These are phyloP conservation scores for Lactarius quietus DNA, from an alignment of 768 basidiomycete species.

Conservation along the genomic window DNA sequence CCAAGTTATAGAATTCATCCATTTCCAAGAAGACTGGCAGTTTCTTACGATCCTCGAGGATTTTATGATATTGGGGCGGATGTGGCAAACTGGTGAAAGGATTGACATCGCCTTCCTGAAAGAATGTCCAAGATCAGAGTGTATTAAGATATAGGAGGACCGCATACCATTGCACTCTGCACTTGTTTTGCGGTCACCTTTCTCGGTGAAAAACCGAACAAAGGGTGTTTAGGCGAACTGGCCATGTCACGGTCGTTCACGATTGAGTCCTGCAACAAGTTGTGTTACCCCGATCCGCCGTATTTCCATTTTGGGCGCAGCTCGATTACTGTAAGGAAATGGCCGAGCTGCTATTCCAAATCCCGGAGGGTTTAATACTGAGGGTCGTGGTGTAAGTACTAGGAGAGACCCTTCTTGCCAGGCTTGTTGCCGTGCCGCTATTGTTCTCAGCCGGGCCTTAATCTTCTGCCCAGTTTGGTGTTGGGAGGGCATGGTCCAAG, in stretches of 20 bases:
- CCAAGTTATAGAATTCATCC: constrained; percentile 88
- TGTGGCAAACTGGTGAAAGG: constrained; percentile 84
- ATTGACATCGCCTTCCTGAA: constrained; percentile 73
- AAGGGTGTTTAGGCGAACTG: constrained; percentile 30
- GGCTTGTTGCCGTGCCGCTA: too few relatives aligned
- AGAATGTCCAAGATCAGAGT: background rate
- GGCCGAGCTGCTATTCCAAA: too few relatives aligned
- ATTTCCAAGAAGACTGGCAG: constrained; percentile 90
- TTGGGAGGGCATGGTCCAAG: too few relatives aligned
- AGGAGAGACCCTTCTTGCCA: too few relatives aligned
- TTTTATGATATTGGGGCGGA: constrained; percentile 77
- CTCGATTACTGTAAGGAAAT: too few relatives aligned
- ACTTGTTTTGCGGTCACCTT: constrained; percentile 41
- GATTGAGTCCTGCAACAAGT: background rate
- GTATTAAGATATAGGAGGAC: background rate
- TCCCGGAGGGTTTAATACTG: too few relatives aligned
- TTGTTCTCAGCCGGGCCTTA: too few relatives aligned
- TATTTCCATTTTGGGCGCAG: too few relatives aligned
- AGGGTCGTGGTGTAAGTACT: too few relatives aligned
- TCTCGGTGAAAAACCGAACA: constrained; percentile 45
- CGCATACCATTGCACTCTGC: constrained; percentile 40
- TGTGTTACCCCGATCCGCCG: background rate
- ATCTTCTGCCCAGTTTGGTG: too few relatives aligned
- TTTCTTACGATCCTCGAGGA: constrained; percentile 78
- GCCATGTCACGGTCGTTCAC: background rate